phyloP scores from a whole-genome alignment of 495 filamentous ascomycete species.

The Acidiella bohemica region DNA sequence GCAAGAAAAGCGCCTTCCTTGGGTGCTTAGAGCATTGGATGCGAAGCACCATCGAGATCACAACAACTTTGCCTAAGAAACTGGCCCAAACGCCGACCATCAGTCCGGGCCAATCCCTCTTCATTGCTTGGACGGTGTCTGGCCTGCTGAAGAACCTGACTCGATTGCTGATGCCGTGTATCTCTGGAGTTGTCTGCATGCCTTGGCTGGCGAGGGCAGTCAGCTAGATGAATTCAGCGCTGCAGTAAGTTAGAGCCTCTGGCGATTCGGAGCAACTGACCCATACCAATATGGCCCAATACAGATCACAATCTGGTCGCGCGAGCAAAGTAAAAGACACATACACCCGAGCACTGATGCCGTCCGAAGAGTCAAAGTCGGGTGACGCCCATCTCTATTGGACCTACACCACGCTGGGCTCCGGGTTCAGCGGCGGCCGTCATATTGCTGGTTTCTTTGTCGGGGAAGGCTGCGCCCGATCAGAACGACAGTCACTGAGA shows the following conservation, averaged over 20 bases:
- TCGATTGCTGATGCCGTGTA: constrained; percentile 25
- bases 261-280: background rate
- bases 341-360: background rate
- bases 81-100: constrained; percentile 21
- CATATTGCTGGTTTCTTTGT: background rate
- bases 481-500: too few species aligned
- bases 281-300: background rate
- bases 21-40: constrained; percentile 22
- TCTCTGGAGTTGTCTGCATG: background rate
- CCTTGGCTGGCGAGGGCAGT: background rate
- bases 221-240: constrained; percentile 1
- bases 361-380: background rate
- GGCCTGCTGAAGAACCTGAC: constrained; percentile 12
- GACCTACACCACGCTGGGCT: constrained; percentile 2
- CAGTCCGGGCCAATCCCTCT: constrained; percentile 29
- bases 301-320: constrained; percentile 1
- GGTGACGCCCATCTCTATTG: constrained; percentile 5
- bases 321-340: background rate
- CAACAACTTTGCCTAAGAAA: constrained; percentile 22
- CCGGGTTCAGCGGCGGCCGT: background rate
- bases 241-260: background rate
- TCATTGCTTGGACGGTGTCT: constrained; percentile 16
- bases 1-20: constrained; percentile 16
- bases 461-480: too few species aligned
- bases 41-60: constrained; percentile 27